phyloP scores from a whole-genome alignment of 345 rosid species.

The Brassica incana region DNA sequence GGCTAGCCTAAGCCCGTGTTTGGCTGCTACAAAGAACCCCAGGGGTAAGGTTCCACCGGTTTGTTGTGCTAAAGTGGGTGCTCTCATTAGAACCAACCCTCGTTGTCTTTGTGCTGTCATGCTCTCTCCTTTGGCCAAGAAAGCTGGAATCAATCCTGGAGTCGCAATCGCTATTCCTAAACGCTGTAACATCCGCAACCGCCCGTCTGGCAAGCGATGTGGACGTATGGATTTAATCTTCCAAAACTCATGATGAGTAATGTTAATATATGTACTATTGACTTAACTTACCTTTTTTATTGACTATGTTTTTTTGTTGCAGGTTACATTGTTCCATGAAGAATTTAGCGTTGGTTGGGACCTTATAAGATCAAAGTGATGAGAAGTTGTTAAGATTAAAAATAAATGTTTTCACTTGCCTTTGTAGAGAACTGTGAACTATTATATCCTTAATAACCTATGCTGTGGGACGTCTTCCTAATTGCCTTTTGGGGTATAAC shows the following conservation, averaged over 20 bases:
- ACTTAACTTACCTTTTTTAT: background rate
- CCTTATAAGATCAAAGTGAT: background rate
- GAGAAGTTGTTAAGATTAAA: background rate
- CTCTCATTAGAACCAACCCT: slow-evolving; percentile 63
- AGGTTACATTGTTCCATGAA: slow-evolving; percentile 39
- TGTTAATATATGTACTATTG: background rate
- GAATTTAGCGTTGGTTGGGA: background rate
- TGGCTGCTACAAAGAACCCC: slow-evolving; percentile 59
- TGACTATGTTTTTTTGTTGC: background rate
- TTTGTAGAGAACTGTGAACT: slow-evolving; percentile 28
- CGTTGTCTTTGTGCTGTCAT: slow-evolving; percentile 75
- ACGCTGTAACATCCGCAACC: slow-evolving; percentile 74
- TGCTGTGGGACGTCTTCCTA: slow-evolving; percentile 36
- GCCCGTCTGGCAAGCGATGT: slow-evolving; percentile 74
- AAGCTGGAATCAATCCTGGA: slow-evolving; percentile 75
- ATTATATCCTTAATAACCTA: background rate
- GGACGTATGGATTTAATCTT: slow-evolving; percentile 56
- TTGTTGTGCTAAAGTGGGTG: slow-evolving; percentile 72
- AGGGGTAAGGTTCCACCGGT: slow-evolving; percentile 54
- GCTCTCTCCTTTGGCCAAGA: slow-evolving; percentile 77
- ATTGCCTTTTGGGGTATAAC: slow-evolving; percentile 4
- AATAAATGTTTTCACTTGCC: slow-evolving; percentile 35
- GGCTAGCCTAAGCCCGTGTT: slow-evolving; percentile 71
- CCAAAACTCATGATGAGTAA: background rate
- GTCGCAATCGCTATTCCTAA: slow-evolving; percentile 74